Evolutionary conservation across 257 asterid genomes (phyloP), one percentile per base, ranked within the genome.

Genomic region (Asclepias syriaca): DNA sequence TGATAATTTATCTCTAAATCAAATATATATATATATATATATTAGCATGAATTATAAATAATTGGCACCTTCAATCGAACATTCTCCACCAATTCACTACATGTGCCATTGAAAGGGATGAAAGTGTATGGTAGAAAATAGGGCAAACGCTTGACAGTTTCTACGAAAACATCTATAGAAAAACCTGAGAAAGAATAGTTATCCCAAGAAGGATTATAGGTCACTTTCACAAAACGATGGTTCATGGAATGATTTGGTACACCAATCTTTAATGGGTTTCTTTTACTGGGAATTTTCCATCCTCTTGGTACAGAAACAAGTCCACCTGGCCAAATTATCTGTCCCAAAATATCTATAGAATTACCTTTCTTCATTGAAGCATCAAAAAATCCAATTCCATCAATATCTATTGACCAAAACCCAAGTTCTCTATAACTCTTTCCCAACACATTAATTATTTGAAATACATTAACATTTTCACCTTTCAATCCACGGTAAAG

Each of bases 261-360:
- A 0, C 89, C 89, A 15, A 83, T 81, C 21, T 1, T 75, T 70
- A 85, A 22, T 10, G 73, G 77, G 11, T 60, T 79, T 9, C 39
- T 3, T 0, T 40, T 24, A 6, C 66, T 81, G 6, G 83, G 85
- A 70, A 68, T 67, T 12, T 71, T 74, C 85, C 89, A 83, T 40
- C 85, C 87, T 60, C 80, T 73, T 40, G 89, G 86, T 29, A 63
- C 15, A 6, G 54, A 40, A 34, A 40, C 1, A 10, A 78, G 68
- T n/a, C 71, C 72, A n/a, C 86, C 86, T 0, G 87, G 84, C 87
- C 89, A 80, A 22, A 76, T 12, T 16, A 82, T 72, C 7, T 61
- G 81, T 4, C 81, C 83, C 32, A 72, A 65, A 45, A n/a, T 29
- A 54, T 61, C 63, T 86, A 77, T 81, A 15, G 86, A 72, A 18